Base-by-base conservation (phyloP, 2,329 filamentous ascomycete species). In the Periconia digitata region DNA sequence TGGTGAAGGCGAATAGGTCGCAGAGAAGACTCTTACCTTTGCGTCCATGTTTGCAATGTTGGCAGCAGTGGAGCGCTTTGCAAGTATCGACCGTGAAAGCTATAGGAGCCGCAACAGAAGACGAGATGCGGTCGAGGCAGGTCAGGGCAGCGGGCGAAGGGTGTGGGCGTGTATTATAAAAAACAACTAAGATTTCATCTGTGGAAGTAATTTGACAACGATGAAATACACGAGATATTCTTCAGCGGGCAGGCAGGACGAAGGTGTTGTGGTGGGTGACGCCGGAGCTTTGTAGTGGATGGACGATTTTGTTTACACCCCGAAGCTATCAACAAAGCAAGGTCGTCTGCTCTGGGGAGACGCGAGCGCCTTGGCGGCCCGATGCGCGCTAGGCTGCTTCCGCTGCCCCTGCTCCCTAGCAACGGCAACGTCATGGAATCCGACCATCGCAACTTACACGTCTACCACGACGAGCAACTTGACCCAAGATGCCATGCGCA, bases 151-250 rank as follows among this genome's bases (percentile, higher is more conserved):
- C 27, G 27, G 27, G 3, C n/a, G 27, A 32, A 32, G 27, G n/a
- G 27, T 15, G 27, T 32, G 27, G 27, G 66, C 57, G 45, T 45
- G 61, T 18, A 42, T 54, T 53, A n/a, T n/a, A 32, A 66, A 70
- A 70, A 70, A 52, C 58, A 69, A 69, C 66, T 62, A 70, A 58
- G 35, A 21, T 44, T 70, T 67, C 67, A 70, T 71, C 62, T 70
- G 46, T 50, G 20, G 24, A 40, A 27, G 40, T 47, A 72, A 71
- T 61, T 64, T 63, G 63, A 61, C 62, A 60, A 50, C 65, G 51
- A 69, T 69, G 67, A 70, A 66, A 72, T 71, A 69, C 60, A 61
- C 61, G 51, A 61, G 61, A 60, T 47, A n/a, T n/a, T n/a, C 46
- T 50, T 58, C 50, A 32, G 27, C 27, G n/a, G 27, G 21, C 38